Conservation (phyloP, 495 filamentous ascomycete genomes). For the Cercophora samala region DNA sequence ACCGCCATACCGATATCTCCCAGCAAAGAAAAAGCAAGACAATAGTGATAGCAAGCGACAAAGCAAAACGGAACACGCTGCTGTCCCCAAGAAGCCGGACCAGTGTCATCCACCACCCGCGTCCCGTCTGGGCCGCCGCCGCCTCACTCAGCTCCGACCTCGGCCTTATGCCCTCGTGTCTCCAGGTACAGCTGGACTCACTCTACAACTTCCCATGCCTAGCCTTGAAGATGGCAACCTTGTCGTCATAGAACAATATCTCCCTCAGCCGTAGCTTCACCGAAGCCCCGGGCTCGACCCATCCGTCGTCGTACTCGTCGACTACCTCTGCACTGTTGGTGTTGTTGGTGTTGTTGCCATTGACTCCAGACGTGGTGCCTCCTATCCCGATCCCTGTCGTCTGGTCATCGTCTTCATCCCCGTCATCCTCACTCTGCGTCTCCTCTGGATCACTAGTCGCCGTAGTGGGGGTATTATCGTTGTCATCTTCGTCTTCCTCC, state of each 20-base stretch:
- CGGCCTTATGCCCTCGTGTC: too few species aligned
- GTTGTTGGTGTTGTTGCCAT: not conserved
- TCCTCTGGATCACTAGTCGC: constrained; percentile 35
- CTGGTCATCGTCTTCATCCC: constrained; percentile 32
- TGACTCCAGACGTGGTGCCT: not conserved
- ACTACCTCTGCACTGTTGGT: not conserved
- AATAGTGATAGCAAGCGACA: too few species aligned
- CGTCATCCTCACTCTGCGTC: constrained; percentile 43
- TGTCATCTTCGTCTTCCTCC: constrained; percentile 51
- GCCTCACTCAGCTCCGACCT: too few species aligned
- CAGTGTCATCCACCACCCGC: too few species aligned
- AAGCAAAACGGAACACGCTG: too few species aligned
- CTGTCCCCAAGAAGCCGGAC: too few species aligned
- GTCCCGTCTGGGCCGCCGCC: too few species aligned
- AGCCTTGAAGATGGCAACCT: constrained; percentile 78
- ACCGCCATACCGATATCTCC: too few species aligned
- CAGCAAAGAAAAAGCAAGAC: too few species aligned
- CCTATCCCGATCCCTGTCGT: not conserved
- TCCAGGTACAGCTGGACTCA: not conserved
- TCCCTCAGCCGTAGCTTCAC: constrained; percentile 67
- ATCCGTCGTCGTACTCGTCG: constrained; percentile 53
- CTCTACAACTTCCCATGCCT: constrained; percentile 64
- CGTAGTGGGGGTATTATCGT: constrained; percentile 41
- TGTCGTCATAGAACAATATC: constrained; percentile 88
- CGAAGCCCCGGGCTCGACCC: constrained; percentile 39